Base-by-base conservation (phyloP, 176 grass and related monocot genomes). In the Metroxylon sagu region DNA sequence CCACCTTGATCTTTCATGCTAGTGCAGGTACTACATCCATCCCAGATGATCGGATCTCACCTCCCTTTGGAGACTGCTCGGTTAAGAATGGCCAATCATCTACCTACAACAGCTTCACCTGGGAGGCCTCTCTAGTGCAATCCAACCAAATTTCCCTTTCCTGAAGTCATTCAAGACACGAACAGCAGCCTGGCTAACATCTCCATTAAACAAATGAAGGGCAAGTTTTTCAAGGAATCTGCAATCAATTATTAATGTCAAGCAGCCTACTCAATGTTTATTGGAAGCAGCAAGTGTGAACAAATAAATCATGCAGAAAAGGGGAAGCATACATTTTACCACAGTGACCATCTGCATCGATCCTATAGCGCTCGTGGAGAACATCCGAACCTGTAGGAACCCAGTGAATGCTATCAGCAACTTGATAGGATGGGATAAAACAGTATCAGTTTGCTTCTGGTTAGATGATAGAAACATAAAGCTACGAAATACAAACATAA, bases 111-210 rank as follows among this genome's bases (percentile, higher is more conserved):
- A 28, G 23, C 62, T 53, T 90, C 68, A 96, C 77, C 66, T 80
- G 58, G 93, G 84, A 72, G 87, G 93, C 67, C 88, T 89, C 67
- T 98, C 93, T 19, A 98, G 71, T 16, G 82, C 88, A 54, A 83
- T 70, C 79, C 93, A 92, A 18, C 87, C 84, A 74, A 98, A 88
- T 70, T 80, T 98, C 14, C 93, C 93, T 83, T 92, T 92, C 62
- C 93, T 80, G 25, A 85, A 92, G 69, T 92, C 93, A 17, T 71
- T 83, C 59, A 98, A 81, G 19, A 98, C 84, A 19, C 82, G 87
- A 62, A 92, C 92, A 58, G 79, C 76, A 54, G 88, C 88, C 52
- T 98, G 94, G 26, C 39, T 92, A 52, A 74, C 54, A 64, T 98
- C 94, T 81, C 84, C 94, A 71, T 75, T 88, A 73, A 93, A 93